phyloP scores from a whole-genome alignment of 495 filamentous ascomycete genomes.

The Saxophila tyrrhenica region DNA sequence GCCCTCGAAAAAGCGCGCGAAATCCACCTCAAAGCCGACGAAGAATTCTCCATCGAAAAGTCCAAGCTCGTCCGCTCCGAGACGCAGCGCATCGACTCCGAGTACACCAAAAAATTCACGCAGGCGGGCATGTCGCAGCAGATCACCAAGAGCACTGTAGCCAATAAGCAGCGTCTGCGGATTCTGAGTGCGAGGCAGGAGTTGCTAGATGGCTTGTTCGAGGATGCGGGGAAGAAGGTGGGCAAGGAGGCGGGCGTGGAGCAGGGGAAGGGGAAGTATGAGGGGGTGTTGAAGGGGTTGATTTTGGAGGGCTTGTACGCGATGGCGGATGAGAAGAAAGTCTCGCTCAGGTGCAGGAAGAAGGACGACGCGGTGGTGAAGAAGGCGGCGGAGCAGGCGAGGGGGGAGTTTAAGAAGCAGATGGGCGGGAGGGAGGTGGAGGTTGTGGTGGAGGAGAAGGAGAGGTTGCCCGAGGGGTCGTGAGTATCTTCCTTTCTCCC shows the following conservation, averaged over 20 bases:
- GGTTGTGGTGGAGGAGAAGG: slow-evolving; percentile 64
- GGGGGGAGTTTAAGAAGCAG: slow-evolving; percentile 68
- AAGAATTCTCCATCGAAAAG: slow-evolving; percentile 97
- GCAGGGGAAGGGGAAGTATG: slow-evolving; percentile 58
- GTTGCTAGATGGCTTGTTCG: slow-evolving; percentile 85
- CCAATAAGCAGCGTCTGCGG: slow-evolving; percentile 87
- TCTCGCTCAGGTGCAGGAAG: slow-evolving; percentile 63
- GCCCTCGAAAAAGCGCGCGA: slow-evolving; percentile 92
- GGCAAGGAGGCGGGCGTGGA: slow-evolving; percentile 38
- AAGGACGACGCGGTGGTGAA: slow-evolving; percentile 61
- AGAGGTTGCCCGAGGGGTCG: slow-evolving; percentile 72
- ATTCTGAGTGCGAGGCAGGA: slow-evolving; percentile 79
- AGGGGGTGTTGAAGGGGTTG: slow-evolving; percentile 60
- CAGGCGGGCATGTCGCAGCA: slow-evolving; percentile 93
- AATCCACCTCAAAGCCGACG: slow-evolving; percentile 94
- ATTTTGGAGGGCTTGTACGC: slow-evolving; percentile 85
- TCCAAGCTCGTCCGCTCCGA: slow-evolving; percentile 94
- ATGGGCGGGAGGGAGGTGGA: slow-evolving; percentile 47
- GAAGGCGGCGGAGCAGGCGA: slow-evolving; percentile 63
- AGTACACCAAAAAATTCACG: slow-evolving; percentile 97
- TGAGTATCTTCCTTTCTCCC: slow-evolving; percentile 29
- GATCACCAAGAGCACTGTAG: slow-evolving; percentile 83
- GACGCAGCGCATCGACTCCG: slow-evolving; percentile 77
- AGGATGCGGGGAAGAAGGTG: slow-evolving; percentile 59
- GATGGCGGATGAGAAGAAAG: slow-evolving; percentile 59